Conservation (phyloP, 1,284 basidiomycete genomes). For the Jaminaea rosea region DNA sequence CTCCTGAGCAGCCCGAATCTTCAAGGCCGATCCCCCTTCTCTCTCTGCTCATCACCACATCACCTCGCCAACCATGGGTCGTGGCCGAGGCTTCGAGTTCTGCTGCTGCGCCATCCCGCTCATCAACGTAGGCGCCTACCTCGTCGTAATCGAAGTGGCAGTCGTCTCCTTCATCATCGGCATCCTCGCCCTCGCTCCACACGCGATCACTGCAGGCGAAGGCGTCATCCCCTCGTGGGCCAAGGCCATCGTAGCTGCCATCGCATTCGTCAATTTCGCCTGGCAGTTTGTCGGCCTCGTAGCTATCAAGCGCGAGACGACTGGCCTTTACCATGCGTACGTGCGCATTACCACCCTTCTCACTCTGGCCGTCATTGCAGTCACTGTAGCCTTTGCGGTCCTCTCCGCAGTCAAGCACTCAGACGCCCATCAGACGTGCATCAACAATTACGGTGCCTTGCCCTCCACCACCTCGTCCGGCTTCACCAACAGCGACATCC, state of each 20-base stretch:
- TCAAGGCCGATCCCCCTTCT: not conserved
- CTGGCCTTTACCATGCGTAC: conserved; percentile 35
- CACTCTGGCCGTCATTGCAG: conserved; percentile 24
- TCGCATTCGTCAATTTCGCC: conserved; percentile 29
- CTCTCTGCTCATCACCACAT: not conserved
- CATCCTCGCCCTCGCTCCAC: conserved; percentile 35
- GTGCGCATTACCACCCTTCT: conserved; percentile 38
- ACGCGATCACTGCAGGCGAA: conserved; percentile 34
- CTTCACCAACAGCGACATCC: conserved; percentile 5
- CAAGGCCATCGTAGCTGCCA: conserved; percentile 31
- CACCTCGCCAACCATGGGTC: not conserved
- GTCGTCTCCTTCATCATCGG: conserved; percentile 31
- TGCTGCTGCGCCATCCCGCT: conserved; percentile 43
- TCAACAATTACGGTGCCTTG: conserved; percentile 19
- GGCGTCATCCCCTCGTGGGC: conserved; percentile 34
- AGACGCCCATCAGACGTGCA: conserved; percentile 21
- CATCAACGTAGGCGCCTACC: conserved; percentile 42
- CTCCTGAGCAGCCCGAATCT: too few relatives aligned
- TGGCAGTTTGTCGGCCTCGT: conserved; percentile 41
- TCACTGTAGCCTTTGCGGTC: conserved; percentile 32
- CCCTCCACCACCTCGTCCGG: conserved; percentile 7
- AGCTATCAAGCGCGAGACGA: conserved; percentile 23
- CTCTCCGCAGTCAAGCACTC: conserved; percentile 28
- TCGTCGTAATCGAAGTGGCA: conserved; percentile 32
- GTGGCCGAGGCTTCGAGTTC: conserved; percentile 25